Base-by-base conservation (phyloP, 2,329 filamentous ascomycete genomes). In the Aspergillus fijiensis region DNA sequence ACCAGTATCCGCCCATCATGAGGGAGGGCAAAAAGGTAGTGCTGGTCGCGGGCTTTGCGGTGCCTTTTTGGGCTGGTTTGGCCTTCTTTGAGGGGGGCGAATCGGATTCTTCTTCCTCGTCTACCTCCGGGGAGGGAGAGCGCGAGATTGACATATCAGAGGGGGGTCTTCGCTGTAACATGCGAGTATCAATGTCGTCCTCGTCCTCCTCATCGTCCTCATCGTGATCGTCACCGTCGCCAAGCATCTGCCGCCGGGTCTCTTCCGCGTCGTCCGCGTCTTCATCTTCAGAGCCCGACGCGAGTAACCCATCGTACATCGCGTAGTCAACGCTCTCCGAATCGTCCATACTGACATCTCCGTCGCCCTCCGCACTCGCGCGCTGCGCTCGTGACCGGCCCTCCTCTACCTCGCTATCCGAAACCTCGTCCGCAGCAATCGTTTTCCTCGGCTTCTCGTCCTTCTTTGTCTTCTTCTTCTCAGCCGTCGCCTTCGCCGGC, bases 1-100 rank as follows among this genome's bases (percentile, higher is more conserved):
- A 87, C 71, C 83, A 82, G 73, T 88, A 89, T 45, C 84, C 84
- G 16, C 81, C 84, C 72, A 85, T 82, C 57, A 81, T 84, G 11
- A 89, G 79, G 2, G 85, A 85, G 0, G 86, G 86, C 16, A 89
- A 74, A 73, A 88, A 88, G 2, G 82, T 81, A 0, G 85, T 86
- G 58, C 72, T 68, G 39, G 59, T 65, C 45, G 67, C 67, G 9
- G 65, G 67, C 16, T 59, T 50, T 14, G 65, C 55, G 4, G 65
- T 71, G 29, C 60, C 29, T 64, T 71, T 72, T 11, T 73, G 71
- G 42, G 67, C 33, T 60, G 57, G 48, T 14, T 66, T 66, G 11
- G 51, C 21, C 42, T 67, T 67, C 35, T 66, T 66, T 1, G 58
- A 19, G 2, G 61, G 61, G 5, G 61, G 62, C 11, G 64, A 47